Base-by-base conservation (phyloP, 106 monocot species). In the Vanilla planifolia region DNA sequence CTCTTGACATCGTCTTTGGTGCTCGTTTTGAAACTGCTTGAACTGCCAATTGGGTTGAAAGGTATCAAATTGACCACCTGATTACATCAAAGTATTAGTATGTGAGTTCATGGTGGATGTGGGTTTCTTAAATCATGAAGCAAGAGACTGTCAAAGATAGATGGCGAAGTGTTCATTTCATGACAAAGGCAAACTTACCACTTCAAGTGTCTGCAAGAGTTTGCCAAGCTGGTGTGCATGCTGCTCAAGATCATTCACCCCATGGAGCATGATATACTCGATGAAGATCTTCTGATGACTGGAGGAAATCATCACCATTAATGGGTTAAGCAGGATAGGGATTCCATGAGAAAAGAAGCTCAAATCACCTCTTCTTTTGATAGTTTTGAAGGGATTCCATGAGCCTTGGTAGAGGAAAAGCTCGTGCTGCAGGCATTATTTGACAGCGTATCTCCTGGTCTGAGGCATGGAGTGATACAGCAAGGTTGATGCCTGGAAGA, bases 51-150 rank as follows among this genome's bases (percentile, higher is more conserved):
- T 27, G 98, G 88, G 55, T 98, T 98, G 68, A 80, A 98, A 3
- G 92, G 98, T 82, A 98, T 98, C 72, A 98, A 66, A 68, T 98
- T 98, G 14, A 98, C 85, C 43, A 98, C 92, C 98, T 98, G 79
- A 40, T 65, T 59, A 30, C 42, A 61, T 51, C 27, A 25, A 57
- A 13, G 21, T n/a, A n/a, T n/a, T n/a, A n/a, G n/a, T n/a, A n/a
- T n/a, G n/a, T n/a, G n/a, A n/a, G n/a, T n/a, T n/a, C n/a, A n/a
- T n/a, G n/a, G n/a, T n/a, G n/a, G n/a, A n/a, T n/a, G n/a, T n/a
- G n/a, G n/a, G n/a, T n/a, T n/a, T n/a, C n/a, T n/a, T n/a, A n/a
- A n/a, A n/a, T n/a, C n/a, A n/a, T n/a, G n/a, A n/a, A n/a, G n/a
- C n/a, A n/a, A n/a, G n/a, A n/a, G n/a, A n/a, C n/a, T n/a, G n/a